Percentiles rank a stretch among this genome's conserved stretches.
These are phyloP conservation scores for Venturia aucupariae DNA, from an alignment of 2,329 filamentous ascomycete genomes.

Conservation along the genomic window DNA sequence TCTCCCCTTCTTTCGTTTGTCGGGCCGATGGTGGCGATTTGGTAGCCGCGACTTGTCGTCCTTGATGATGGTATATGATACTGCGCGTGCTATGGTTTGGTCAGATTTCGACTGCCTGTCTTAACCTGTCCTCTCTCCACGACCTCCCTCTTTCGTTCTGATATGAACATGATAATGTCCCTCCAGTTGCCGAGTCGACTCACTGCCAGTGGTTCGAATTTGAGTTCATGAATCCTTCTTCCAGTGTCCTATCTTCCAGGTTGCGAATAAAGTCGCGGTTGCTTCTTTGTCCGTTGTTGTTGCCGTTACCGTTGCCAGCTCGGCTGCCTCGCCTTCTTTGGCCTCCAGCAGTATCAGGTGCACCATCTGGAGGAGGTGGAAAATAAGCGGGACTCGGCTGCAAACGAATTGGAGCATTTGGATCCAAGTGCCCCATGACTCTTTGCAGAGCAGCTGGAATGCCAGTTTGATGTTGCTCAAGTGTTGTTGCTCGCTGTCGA, in stretches of 20 bases:
- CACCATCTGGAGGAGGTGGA: constrained; percentile 79
- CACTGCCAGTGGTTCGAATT: constrained; percentile 62
- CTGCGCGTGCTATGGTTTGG: not conserved
- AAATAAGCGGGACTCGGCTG: constrained; percentile 97
- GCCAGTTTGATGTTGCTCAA: constrained; percentile 88
- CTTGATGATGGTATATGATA: not conserved
- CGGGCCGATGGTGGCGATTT: not conserved
- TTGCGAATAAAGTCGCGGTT: constrained; percentile 86
- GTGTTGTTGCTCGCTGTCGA: constrained; percentile 85
- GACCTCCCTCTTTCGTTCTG: not conserved
- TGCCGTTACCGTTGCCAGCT: constrained; percentile 44
- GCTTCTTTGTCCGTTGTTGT: constrained; percentile 43
- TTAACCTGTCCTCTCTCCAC: not conserved
- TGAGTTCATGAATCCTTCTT: constrained; percentile 79
- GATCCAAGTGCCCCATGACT: constrained; percentile 91
- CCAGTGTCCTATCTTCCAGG: constrained; percentile 85
- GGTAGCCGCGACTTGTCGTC: not conserved
- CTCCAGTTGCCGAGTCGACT: constrained; percentile 17
- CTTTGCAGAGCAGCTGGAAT: constrained; percentile 89
- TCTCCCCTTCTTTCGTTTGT: not conserved
- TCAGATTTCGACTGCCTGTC: not conserved
- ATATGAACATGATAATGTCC: not conserved
- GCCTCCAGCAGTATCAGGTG: constrained; percentile 56
- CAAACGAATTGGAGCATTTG: constrained; percentile 82
- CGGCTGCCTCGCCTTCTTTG: constrained; percentile 70